Base-by-base conservation (phyloP, 352 stramenopile species). In the Phytophthora cryptogea region DNA sequence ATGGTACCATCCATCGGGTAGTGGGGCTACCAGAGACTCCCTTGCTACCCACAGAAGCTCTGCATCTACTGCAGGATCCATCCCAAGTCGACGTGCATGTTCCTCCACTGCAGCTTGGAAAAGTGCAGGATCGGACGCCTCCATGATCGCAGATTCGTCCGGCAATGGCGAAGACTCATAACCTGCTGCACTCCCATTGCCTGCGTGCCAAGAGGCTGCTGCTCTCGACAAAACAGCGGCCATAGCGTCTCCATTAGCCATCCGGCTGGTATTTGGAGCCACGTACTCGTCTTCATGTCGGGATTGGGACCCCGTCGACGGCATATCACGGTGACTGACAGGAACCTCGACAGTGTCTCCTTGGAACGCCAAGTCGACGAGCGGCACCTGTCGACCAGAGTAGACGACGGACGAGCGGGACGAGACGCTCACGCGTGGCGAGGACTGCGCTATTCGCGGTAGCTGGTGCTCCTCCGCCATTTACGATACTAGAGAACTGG, bases 21-120 rank as follows among this genome's bases (percentile, higher is more conserved):
- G 48, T 14, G 72, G 68, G 10, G 86, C 86, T 2, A 95, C 70
- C 11, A 95, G 69, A 23, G 83, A 95, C 40, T 93, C 78, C 1
- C 78, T 68, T 42, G 83, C 83, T 36, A 95, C 74, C 86, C 86
- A 93, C 20, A 93, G 63, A 8, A 88, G 74, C 9, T 91, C 78
- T 14, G 48, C 40, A 31, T 93, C 80, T 1, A 36, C 42, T 5
- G 64, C 51, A 0, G 80, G 80, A 45, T 95, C 79, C 17, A 95
- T 87, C 8, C 86, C 86, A 4, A 93, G 66, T 28, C 74, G 70
- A n/a, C 58, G 64, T 26, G 83, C 79, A 44, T 95, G 86, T 49
- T 95, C 82, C 49, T 86, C 62, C 28, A 95, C 72, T 44, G 80
- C 86, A 40, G 82, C 70, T 52, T 88, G 79, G 53, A 95, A 95